Evolutionary conservation across 306 rosid genomes (phyloP).

Genomic region (Acacia crassicarpa): DNA sequence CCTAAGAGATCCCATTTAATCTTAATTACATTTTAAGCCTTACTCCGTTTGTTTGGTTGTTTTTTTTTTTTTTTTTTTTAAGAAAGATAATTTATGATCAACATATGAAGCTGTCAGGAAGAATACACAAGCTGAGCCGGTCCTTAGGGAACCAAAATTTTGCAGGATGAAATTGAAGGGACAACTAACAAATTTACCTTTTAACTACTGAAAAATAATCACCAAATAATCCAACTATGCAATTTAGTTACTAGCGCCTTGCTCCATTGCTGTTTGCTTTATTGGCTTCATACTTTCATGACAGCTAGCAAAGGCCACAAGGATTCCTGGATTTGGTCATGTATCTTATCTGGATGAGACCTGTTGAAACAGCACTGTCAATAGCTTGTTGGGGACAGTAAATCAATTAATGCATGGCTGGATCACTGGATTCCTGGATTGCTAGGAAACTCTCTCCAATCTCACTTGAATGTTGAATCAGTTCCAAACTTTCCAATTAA

Average conservation of each 20-base stretch:
- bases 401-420: no score
- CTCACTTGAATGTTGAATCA: no score
- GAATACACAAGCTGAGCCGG: neutral
- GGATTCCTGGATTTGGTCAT: no score
- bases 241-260: constrained; percentile 88
- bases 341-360: no score
- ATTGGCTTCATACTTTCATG: no score
- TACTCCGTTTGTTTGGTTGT: neutral
- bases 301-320: no score
- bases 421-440: no score
- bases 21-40: neutral
- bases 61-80: neutral
- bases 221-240: constrained; percentile 81
- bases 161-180: neutral
- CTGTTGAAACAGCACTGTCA: no score
- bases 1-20: neutral
- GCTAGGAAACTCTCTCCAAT: no score
- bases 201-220: constrained; percentile 87
- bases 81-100: neutral
- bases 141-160: neutral
- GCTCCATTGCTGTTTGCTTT: no score
- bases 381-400: no score
- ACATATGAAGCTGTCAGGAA: neutral
- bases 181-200: constrained; percentile 64
- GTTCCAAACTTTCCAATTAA: no score